Percentiles rank a stretch among this genome's conserved stretches.
phyloP scores from a whole-genome alignment of 228 moss, liverwort and hornwort species.

The Sphagnum magellanicum region DNA sequence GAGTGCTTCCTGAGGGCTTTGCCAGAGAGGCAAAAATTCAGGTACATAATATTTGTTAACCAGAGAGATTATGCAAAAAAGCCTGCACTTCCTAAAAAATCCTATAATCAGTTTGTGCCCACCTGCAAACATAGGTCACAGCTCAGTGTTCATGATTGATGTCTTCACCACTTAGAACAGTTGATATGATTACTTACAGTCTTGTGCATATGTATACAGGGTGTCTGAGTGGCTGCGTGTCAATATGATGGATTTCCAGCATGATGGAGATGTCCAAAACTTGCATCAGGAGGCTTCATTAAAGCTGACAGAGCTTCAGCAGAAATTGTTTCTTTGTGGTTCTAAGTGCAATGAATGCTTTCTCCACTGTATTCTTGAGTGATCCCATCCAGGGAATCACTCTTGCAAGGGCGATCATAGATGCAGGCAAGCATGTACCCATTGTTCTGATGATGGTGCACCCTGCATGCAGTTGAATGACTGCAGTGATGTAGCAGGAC shows the following conservation, averaged over 20 bases:
- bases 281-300: constrained; percentile 12
- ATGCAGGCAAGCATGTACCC: constrained; percentile 17
- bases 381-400: constrained; percentile 27
- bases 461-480: not conserved
- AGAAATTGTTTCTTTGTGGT: constrained; percentile 25
- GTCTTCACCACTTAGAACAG: too few relatives aligned
- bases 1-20: constrained; percentile 17
- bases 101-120: too few relatives aligned
- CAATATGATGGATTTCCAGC: constrained; percentile 21
- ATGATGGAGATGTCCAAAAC: constrained; percentile 37
- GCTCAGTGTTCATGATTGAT: too few relatives aligned
- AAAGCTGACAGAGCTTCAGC: constrained; percentile 12
- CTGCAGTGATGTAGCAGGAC: constrained; percentile 21
- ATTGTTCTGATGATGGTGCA: constrained; percentile 13
- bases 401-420: constrained; percentile 20
- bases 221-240: constrained; percentile 23
- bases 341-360: constrained; percentile 32
- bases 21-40: constrained; percentile 14
- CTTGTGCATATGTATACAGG: constrained; percentile 2
- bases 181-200: too few relatives aligned
- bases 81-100: too few relatives aligned
- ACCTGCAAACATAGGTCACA: too few relatives aligned
- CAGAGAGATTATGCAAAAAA: too few relatives aligned
- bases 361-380: constrained; percentile 26
- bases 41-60: constrained; percentile 5